These are phyloP conservation scores for Silene conica DNA, from an alignment of 148 eudicot genomes.

Conservation along the genomic window DNA sequence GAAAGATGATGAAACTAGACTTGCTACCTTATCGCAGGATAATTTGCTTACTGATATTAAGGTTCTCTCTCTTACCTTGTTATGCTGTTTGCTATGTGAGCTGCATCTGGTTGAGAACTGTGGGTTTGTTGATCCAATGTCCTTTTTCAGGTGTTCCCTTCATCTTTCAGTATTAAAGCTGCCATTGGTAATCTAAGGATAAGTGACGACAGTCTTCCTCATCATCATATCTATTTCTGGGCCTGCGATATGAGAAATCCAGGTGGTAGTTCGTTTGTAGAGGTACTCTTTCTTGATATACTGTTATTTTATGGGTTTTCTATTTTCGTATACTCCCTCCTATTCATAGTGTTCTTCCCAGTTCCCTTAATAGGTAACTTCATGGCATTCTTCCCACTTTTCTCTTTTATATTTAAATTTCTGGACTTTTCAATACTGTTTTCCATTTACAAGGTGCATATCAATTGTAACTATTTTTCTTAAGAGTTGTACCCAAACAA, in stretches of 20 bases:
- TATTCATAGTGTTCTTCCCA: too few species aligned
- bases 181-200: slow-evolving; percentile 90
- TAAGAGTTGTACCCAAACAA: too few species aligned
- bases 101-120: slow-evolving; percentile 5
- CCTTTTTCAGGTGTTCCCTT: slow-evolving; percentile 74
- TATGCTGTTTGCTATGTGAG: not conserved
- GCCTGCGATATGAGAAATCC: slow-evolving; percentile 97
- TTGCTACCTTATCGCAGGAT: slow-evolving; percentile 85
- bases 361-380: too few species aligned
- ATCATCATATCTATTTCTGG: slow-evolving; percentile 76
- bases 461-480: too few species aligned
- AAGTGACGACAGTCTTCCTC: slow-evolving; percentile 83
- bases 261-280: slow-evolving; percentile 96
- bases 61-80: slow-evolving; percentile 36
- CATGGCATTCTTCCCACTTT: too few species aligned
- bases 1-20: slow-evolving; percentile 81
- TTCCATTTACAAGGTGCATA: too few species aligned
- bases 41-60: slow-evolving; percentile 82
- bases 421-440: too few species aligned
- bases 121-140: not conserved
- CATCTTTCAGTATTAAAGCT: slow-evolving; percentile 93
- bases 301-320: too few species aligned
- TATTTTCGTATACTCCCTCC: too few species aligned
- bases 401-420: too few species aligned
- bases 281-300: slow-evolving; percentile 41